Evolutionary conservation across 371 early-diverging fungal species (phyloP), one percentile per base, ranked within the genome.

Genomic region (Syncephalis fuscata): DNA sequence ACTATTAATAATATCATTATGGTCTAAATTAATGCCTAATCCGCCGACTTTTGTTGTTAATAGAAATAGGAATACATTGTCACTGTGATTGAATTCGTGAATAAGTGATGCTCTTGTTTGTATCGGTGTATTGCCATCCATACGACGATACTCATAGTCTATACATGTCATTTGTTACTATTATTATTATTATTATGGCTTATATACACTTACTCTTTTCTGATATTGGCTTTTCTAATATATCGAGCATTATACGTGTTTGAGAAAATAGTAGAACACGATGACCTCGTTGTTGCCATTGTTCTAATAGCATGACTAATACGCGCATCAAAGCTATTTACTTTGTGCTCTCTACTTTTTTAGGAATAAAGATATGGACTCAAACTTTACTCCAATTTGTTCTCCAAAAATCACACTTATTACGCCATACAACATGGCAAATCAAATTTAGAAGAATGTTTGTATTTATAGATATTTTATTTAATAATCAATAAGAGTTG

Each of bases 21-120:
- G n/a, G n/a, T n/a, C 32, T 45, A 99, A 67, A 55, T 99, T 98
- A 37, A 97, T 69, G 0, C 99, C 99, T 15, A 98, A 65, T 0
- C 98, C 98, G 16, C 98, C 99, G 1, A 93, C 95, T 54, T 86
- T 88, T 37, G 99, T 99, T 0, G 98, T 99, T 22, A 98, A 65
- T 50, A 99, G 60, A 58, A 99, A 99, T 1, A 94, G 64, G 59
- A 80, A 91, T 2, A 92, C 68, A 4, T 62, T 52, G 0, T 64
- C 52, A 32, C 77, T 60, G 0, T 55, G 60, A 62, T 94, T 97
- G 69, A 83, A 99, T 54, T 79, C 76, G 55, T 94, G 88, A 2
- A 99, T 90, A 46, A 94, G 63, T 0, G 65, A 60, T 45, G 80
- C 73, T 15, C 99, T 80, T 22, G 73, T 63, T 52, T 78, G 71